Percentiles rank a stretch among this genome's conserved stretches.
Evolutionary conservation across 2,329 filamentous ascomycete genomes (phyloP).

Genomic region (Arthrocladium fulminans): DNA sequence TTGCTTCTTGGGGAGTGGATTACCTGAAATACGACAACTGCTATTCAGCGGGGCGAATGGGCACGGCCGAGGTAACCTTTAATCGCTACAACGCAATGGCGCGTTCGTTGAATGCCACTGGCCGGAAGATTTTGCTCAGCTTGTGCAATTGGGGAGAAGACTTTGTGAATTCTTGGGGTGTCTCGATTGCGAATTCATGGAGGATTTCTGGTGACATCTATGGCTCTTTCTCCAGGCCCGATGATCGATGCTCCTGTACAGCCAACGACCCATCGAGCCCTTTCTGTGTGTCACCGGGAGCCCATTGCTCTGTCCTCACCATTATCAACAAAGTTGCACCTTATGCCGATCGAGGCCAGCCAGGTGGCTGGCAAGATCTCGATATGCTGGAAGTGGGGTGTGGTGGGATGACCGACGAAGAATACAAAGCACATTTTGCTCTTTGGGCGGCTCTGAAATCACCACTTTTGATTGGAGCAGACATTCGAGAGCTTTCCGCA

Average conservation of each 20-base stretch:
- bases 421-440: slow-evolving; percentile 34
- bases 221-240: slow-evolving; percentile 39
- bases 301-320: slow-evolving; percentile 43
- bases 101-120: slow-evolving; percentile 39
- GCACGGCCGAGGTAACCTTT: slow-evolving; percentile 38
- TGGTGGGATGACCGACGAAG: slow-evolving; percentile 32
- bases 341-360: slow-evolving; percentile 33
- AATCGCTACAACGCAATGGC: slow-evolving; percentile 42
- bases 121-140: slow-evolving; percentile 38
- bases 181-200: slow-evolving; percentile 42
- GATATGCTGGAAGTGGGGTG: slow-evolving; percentile 36
- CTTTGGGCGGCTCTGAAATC: slow-evolving; percentile 42
- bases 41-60: slow-evolving; percentile 44
- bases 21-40: slow-evolving; percentile 45
- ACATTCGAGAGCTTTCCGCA: slow-evolving; percentile 33
- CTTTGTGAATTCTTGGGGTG: slow-evolving; percentile 39
- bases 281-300: slow-evolving; percentile 37
- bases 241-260: slow-evolving; percentile 34
- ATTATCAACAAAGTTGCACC: slow-evolving; percentile 42
- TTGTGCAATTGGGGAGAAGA: slow-evolving; percentile 47
- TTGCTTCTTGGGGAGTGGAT: slow-evolving; percentile 44
- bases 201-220: slow-evolving; percentile 41
- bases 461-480: slow-evolving; percentile 40
- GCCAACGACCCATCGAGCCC: slow-evolving; percentile 30
- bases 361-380: slow-evolving; percentile 40